A percentile compares a stretch with the other conserved stretches of the same genome.
Conservation (phyloP, 352 stramenopile genomes). For the Pythium folliculosum region DNA sequence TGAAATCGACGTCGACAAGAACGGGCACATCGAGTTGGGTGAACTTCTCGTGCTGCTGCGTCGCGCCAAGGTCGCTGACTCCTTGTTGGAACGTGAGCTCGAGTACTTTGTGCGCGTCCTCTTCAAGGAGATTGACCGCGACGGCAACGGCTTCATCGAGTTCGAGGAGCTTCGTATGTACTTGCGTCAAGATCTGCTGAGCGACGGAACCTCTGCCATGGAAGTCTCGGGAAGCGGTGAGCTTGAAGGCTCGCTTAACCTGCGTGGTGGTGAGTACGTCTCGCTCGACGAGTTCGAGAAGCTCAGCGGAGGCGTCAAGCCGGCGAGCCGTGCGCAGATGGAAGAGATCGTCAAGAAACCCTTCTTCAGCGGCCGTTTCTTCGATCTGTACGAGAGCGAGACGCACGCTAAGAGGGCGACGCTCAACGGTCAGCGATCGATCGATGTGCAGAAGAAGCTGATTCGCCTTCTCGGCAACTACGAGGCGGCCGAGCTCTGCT, state of each 20-base stretch:
- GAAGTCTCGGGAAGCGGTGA: conserved; percentile 27
- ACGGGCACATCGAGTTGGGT: conserved; percentile 40
- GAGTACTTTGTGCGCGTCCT: conserved; percentile 35
- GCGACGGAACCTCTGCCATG: conserved; percentile 14
- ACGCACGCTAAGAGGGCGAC: conserved; percentile 24
- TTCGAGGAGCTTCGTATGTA: conserved; percentile 91
- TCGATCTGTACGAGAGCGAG: conserved; percentile 36
- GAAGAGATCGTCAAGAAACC: conserved; percentile 28
- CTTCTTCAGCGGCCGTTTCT: conserved; percentile 34
- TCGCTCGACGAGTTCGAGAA: conserved; percentile 37
- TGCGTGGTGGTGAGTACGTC: conserved; percentile 41
- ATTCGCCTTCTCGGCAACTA: conserved; percentile 40
- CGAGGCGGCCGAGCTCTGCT: conserved; percentile 32
- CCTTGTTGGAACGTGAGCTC: conserved; percentile 36
- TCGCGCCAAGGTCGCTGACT: conserved; percentile 35
- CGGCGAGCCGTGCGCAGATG: conserved; percentile 26
- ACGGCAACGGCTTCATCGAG: conserved; percentile 83
- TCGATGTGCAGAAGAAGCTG: conserved; percentile 43
- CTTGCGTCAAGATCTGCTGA: conserved; percentile 27
- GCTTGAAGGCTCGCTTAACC: conserved; percentile 38
- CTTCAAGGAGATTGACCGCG: conserved; percentile 84
- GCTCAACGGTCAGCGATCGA: conserved; percentile 27
- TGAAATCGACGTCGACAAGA: conserved; percentile 41
- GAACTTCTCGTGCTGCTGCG: conserved; percentile 37
- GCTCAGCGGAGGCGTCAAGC: conserved; percentile 32